Evolutionary conservation across 805 yeast species (phyloP), one percentile per base, ranked within the genome.

Genomic region (Kazachstania taianensis): DNA sequence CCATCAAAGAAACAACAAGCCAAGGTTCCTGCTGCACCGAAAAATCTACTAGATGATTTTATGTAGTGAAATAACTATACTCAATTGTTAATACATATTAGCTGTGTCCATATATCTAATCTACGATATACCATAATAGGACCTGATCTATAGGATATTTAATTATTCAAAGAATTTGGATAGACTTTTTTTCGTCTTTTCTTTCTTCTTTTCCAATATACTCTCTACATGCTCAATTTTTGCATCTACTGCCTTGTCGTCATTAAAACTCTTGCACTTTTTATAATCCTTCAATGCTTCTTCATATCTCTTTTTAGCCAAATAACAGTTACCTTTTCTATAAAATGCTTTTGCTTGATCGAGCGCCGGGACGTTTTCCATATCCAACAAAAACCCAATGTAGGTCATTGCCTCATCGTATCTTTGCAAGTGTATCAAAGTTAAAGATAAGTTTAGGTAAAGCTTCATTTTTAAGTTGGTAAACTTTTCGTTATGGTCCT

Each of bases 291-390:
- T 51, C 1, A 72, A 45, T 0, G 86, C 81, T 13, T 62, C 66
- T 14, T 69, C 67, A 33, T 61, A 66, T 42, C 72, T 67, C 19
- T 65, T 71, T 39, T 67, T 48, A 7, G 63, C 66, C 2, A 58
- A 42, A 25, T 63, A 62, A 37, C 73, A 63, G 17, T 55, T 59
- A 0, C 78, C 83, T 42, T 67, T 66, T 58, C 85, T 67, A 48
- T 65, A 78, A 39, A 61, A 57, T 1, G 76, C 78, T 49, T 78
- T 78, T 1, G 81, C 80, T 46, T 50, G 55, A 30, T 77, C 82
- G 3, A 58, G 36, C 1, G 52, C 48, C 0, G 52, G 40, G 1
- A 59, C 49, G 22, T 52, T 50, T 1, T 62, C 66, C 58, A 69
- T 57, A 28, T 78, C 87, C 17, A 81, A 49, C 15, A 80, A 48